Percentiles rank a stretch among this genome's conserved stretches.
phyloP scores from a whole-genome alignment of 2,329 filamentous ascomycete species.

The Chrysoporthe austroafricana region DNA sequence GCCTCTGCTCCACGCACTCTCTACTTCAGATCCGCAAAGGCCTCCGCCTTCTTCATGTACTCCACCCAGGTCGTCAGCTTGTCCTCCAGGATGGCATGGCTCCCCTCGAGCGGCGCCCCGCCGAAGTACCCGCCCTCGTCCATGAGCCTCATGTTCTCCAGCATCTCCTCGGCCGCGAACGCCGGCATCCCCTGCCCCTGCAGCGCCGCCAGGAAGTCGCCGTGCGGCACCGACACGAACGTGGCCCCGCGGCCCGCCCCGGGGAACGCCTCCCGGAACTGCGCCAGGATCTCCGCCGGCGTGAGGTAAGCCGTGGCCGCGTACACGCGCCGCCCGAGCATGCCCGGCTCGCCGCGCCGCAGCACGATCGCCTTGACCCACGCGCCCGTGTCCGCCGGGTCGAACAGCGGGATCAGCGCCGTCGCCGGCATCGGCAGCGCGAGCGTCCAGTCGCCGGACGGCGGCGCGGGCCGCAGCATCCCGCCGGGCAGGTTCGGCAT shows the following conservation, averaged over 20 bases:
- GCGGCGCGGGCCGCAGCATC: constrained; percentile 36
- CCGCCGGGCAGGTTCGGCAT: constrained; percentile 52
- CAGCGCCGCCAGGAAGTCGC: constrained; percentile 45
- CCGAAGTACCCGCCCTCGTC: constrained; percentile 57
- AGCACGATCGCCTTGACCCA: constrained; percentile 44
- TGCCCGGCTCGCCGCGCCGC: constrained; percentile 36
- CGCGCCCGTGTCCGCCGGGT: constrained; percentile 44
- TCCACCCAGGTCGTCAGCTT: constrained; percentile 48
- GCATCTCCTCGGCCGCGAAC: constrained; percentile 50
- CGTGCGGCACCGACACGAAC: constrained; percentile 42
- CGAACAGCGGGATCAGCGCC: constrained; percentile 42
- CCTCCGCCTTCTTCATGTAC: constrained; percentile 39
- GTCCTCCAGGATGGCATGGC: constrained; percentile 42
- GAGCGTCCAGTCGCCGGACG: constrained; percentile 40
- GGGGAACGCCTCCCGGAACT: constrained; percentile 44
- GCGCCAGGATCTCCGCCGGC: constrained; percentile 42
- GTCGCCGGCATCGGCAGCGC: constrained; percentile 37
- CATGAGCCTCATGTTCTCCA: constrained; percentile 58
- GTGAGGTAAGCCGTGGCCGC: constrained; percentile 49
- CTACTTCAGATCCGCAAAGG: constrained; percentile 43
- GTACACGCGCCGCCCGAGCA: constrained; percentile 48
- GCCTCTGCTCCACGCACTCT: neutral
- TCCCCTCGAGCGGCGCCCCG: constrained; percentile 46
- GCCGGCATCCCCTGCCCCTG: constrained; percentile 42
- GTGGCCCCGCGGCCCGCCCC: constrained; percentile 44